These are phyloP conservation scores for Terana coerulea DNA, from an alignment of 768 basidiomycete species.

Conservation along the genomic window DNA sequence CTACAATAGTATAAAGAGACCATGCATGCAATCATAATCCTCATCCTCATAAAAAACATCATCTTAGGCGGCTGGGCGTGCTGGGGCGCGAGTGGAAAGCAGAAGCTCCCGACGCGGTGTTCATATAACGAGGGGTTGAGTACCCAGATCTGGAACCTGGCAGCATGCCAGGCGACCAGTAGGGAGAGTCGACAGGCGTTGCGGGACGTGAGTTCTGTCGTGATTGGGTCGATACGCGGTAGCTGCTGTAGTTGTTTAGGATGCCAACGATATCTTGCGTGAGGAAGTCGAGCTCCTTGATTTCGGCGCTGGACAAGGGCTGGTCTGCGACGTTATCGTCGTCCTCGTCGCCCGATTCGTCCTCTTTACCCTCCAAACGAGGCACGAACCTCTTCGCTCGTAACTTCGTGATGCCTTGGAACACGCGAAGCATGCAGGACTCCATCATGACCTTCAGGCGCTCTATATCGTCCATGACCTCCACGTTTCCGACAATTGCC, in stretches of 20 bases:
- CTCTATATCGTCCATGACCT: slow-evolving; percentile 79
- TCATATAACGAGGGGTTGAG: slow-evolving; percentile 42
- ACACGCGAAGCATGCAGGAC: slow-evolving; percentile 82
- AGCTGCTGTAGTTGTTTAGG: slow-evolving; percentile 67
- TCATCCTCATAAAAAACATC: not conserved
- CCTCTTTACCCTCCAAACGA: slow-evolving; percentile 42
- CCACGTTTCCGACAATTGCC: slow-evolving; percentile 63
- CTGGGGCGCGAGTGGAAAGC: slow-evolving; percentile 54
- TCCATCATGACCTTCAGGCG: slow-evolving; percentile 78
- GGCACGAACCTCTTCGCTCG: slow-evolving; percentile 34
- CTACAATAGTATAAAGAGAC: not conserved
- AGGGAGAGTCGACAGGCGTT: slow-evolving; percentile 58
- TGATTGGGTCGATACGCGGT: slow-evolving; percentile 55
- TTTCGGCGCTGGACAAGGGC: slow-evolving; percentile 62
- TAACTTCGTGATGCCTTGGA: slow-evolving; percentile 69
- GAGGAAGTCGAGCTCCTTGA: slow-evolving; percentile 70
- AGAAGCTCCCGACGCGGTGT: slow-evolving; percentile 34
- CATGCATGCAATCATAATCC: not conserved
- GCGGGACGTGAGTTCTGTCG: slow-evolving; percentile 60
- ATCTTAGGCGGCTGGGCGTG: slow-evolving; percentile 50
- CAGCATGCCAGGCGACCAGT: slow-evolving; percentile 33
- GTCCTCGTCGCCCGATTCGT: slow-evolving; percentile 59
- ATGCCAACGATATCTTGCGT: slow-evolving; percentile 73
- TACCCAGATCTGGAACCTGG: slow-evolving; percentile 52
- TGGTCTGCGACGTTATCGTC: slow-evolving; percentile 39